A percentile compares a stretch with the other conserved stretches of the same genome.
These are phyloP conservation scores for Coemansia sp. DNA, from an alignment of 192 early-diverging fungal genomes.

Conservation along the genomic window DNA sequence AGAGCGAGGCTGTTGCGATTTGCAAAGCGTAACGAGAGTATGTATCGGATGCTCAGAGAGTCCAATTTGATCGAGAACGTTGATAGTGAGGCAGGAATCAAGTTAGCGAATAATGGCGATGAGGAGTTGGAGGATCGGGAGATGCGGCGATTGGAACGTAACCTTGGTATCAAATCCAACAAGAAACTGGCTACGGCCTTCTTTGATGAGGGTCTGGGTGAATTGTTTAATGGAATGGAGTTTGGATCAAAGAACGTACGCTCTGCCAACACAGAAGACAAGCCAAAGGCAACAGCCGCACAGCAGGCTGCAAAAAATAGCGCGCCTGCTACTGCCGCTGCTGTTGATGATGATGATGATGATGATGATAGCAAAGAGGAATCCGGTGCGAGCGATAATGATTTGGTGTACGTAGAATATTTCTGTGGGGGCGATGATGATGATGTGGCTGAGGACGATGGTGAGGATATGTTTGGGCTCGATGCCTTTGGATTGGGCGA, in stretches of 20 bases:
- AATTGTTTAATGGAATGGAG: constrained; percentile 29
- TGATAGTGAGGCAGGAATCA: constrained; percentile 28
- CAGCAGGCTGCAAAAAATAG: not conserved
- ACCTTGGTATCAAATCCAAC: constrained; percentile 49
- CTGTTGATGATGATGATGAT: not conserved
- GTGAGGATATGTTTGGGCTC: constrained; percentile 34
- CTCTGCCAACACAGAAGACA: not conserved
- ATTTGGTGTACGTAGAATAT: too few species aligned
- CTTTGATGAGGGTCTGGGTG: constrained; percentile 45
- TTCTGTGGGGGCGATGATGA: too few species aligned
- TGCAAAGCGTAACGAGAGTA: constrained; percentile 51
- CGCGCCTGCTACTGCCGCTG: not conserved
- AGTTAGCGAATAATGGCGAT: constrained; percentile 1
- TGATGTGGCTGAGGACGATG: constrained; percentile 1
- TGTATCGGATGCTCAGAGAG: constrained; percentile 50
- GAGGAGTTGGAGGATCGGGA: constrained; percentile 51
- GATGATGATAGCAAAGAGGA: not conserved
- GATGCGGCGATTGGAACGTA: constrained; percentile 47
- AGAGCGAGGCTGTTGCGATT: constrained; percentile 44
- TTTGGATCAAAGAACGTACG: constrained; percentile 36
- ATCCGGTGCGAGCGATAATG: constrained; percentile 8
- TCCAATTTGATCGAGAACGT: constrained; percentile 45
- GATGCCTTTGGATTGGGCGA: constrained; percentile 22
- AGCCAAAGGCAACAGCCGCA: not conserved
- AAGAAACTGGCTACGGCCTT: constrained; percentile 41